Percentiles rank a stretch among this genome's conserved stretches.
Conservation (phyloP, 176 grass and related monocot genomes). For the Juncus effusus region DNA sequence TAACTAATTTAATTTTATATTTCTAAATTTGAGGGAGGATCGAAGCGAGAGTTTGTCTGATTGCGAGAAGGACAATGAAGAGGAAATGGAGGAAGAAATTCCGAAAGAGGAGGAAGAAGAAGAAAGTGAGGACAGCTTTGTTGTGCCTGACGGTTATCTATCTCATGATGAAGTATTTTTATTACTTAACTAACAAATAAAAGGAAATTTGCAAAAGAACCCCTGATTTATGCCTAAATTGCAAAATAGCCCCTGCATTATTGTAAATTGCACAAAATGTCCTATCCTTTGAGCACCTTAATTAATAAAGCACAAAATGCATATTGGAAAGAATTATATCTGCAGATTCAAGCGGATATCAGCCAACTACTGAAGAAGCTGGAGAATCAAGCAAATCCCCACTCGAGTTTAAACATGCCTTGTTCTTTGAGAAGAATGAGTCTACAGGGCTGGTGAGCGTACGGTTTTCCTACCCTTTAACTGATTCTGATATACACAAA, state of each 20-base stretch:
- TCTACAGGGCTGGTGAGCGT: too few relatives aligned
- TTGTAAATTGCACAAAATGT: too few relatives aligned
- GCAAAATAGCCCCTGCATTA: neutral
- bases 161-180: slow-evolving; percentile 75
- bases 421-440: too few relatives aligned
- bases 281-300: too few relatives aligned
- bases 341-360: too few relatives aligned
- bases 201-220: neutral
- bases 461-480: too few relatives aligned
- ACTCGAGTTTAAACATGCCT: too few relatives aligned
- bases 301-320: too few relatives aligned
- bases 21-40: slow-evolving; percentile 63
- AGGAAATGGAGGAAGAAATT: slow-evolving; percentile 62
- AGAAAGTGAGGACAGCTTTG: slow-evolving; percentile 90
- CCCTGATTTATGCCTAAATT: neutral
- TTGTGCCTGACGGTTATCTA: slow-evolving; percentile 91
- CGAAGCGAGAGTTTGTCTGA: slow-evolving; percentile 97
- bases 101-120: slow-evolving; percentile 57
- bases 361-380: too few relatives aligned
- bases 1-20: neutral
- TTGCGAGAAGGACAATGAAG: slow-evolving; percentile 84
- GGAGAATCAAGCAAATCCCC: too few relatives aligned
- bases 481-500: too few relatives aligned
- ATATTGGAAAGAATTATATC: too few relatives aligned
- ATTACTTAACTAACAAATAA: neutral